Base-by-base conservation (phyloP, 2,329 filamentous ascomycete species). In the Elsinoe batatas region DNA sequence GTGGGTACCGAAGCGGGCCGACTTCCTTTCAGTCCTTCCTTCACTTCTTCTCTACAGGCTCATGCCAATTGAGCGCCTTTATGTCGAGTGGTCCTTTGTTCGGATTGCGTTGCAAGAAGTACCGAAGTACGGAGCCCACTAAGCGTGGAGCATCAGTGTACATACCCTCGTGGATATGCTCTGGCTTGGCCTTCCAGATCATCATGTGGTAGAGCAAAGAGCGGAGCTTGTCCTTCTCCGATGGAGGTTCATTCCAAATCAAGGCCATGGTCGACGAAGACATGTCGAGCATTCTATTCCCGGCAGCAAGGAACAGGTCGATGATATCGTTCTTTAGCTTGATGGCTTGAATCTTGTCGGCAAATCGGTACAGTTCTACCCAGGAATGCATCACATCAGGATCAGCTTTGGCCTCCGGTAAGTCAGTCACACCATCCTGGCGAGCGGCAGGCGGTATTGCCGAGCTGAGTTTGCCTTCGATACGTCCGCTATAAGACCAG, bases 171-270 rank as follows among this genome's bases (percentile, higher is more conserved):
- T 49, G 44, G 30, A 33, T 33, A 35, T 49, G 30, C 30, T 49
- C 44, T 17, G 44, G 26, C 44, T 49, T 49, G 17, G 44, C 44
- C 18, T 33, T 49, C 26, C 32, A 33, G 22, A 49, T 49, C 26
- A 49, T 49, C 44, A 49, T 33, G 7, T 35, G 30, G 15, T 49
- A 49, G 4, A 49, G 26, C 13, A 33, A 33, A 17, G 44, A 49
- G 2, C 26, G 22, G 3, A 49, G 15, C 44, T 49, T 49, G 15
- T 49, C 26, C 20, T 49, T 33, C 7, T 49, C 44, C 12, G 44
- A 49, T 35, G 44, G 44, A 11, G 32, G 26, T 12, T 38, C 32
- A 15, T 51, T 38, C 47, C 47, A 51, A n/a, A 51, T 51, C 33
- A 22, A 12, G 13, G 30, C 47, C 32, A 38, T 51, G 17, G 47